Percentiles rank a stretch among this genome's conserved stretches.
Conservation (phyloP, 1,139 yeast genomes). For the Hyphopichia wangnamkhiaoensis region DNA sequence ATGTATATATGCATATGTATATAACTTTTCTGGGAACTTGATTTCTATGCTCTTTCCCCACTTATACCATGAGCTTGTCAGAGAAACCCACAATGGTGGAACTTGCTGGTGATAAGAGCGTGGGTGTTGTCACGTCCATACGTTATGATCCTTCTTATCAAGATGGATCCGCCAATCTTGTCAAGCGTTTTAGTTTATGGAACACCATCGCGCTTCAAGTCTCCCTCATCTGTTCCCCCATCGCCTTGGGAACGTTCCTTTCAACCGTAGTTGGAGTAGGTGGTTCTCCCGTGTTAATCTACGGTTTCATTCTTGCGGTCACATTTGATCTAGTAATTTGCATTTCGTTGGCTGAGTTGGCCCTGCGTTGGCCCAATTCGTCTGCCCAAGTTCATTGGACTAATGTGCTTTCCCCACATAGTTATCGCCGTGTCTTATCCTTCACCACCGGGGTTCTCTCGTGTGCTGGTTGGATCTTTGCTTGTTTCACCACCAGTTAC, state of each 20-base stretch:
- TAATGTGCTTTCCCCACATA: slow-evolving; percentile 22
- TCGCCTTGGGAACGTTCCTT: slow-evolving; percentile 28
- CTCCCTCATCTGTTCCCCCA: slow-evolving; percentile 25
- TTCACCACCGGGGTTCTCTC: slow-evolving; percentile 51
- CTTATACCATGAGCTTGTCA: too few relatives aligned
- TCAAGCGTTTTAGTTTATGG: slow-evolving; percentile 24
- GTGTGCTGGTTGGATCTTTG: slow-evolving; percentile 54
- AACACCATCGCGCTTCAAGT: slow-evolving; percentile 24
- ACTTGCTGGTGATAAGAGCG: too few relatives aligned
- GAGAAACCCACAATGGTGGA: too few relatives aligned
- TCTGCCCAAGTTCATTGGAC: slow-evolving; percentile 35
- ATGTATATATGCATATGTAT: too few relatives aligned
- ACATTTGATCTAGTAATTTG: slow-evolving; percentile 22
- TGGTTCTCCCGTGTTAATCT: slow-evolving; percentile 25
- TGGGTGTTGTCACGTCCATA: too few relatives aligned
- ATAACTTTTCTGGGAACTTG: too few relatives aligned
- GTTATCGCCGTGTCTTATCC: slow-evolving; percentile 24
- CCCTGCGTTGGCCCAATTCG: slow-evolving; percentile 29
- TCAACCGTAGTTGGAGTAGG: slow-evolving; percentile 28
- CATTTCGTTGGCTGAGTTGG: slow-evolving; percentile 27
- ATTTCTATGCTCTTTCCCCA: too few relatives aligned
- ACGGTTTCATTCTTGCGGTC: slow-evolving; percentile 24
- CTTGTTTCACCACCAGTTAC: slow-evolving; percentile 27
- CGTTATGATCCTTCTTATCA: neutral
- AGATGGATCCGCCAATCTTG: slow-evolving; percentile 9